Base-by-base conservation (phyloP, 2,329 filamentous ascomycete genomes). In the Tolypocladium paradoxum region DNA sequence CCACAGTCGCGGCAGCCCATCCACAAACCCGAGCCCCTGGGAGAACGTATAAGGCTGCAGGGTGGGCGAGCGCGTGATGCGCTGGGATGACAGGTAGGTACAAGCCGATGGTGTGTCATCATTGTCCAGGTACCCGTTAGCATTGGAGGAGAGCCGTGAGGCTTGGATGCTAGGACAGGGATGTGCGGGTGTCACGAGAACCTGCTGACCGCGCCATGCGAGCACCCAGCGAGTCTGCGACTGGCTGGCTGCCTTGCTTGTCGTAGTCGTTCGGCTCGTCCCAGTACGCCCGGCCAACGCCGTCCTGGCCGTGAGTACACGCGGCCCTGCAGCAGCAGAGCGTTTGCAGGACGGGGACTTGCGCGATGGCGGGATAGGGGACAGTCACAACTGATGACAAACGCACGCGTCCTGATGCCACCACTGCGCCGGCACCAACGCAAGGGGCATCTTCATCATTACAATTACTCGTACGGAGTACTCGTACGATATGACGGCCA, bases 1-100 rank as follows among this genome's bases (percentile, higher is more conserved):
- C 36, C 9, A 20, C 8, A n/a, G 6, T 18, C 18, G 35, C 35
- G 36, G n/a, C 36, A 37, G n/a, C 36, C 36, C 18, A 20, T 16
- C 36, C 22, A 27, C 16, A 16, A 46, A 49, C 34, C 49, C 50
- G 49, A 34, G n/a, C 37, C 37, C 18, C 40, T 43, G 53, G 50
- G 48, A 50, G 46, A 31, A 27, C 34, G 47, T n/a, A 36, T 50
- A 55, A 55, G 55, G 53, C 55, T 55, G 53, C 48, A 53, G 43
- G 35, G 51, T 22, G 36, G 14, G 18, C 36, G 45, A 29, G 31
- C 38, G 27, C 48, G 37, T 37, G 37, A 50, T 43, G 20, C 34
- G 27, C 43, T 29, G 27, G 43, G 16, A 31, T 46, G 9, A 29
- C 7, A 45, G 43, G 18, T 16, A 18, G 22, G 22, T 16, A 43